Conservation (phyloP, 1,139 yeast species). For the Taiozyma onychis region DNA sequence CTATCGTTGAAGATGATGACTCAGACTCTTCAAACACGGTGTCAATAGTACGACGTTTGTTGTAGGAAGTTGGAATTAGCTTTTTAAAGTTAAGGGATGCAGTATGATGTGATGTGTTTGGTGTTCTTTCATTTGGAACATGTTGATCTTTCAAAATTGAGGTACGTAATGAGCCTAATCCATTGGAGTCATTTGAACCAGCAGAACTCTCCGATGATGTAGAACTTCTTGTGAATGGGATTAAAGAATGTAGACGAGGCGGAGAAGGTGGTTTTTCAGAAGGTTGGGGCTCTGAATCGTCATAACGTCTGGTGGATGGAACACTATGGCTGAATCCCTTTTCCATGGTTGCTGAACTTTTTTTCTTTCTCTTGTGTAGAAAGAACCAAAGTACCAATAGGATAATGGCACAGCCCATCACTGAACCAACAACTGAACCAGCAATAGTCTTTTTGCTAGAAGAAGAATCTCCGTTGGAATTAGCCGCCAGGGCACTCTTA, state of each 20-base stretch:
- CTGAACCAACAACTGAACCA: conserved; percentile 40
- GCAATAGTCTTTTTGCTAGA: conserved; percentile 32
- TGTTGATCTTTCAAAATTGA: conserved; percentile 13
- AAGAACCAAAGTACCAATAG: conserved; percentile 19
- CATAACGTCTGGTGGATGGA: conserved; percentile 18
- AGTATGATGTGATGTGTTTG: neutral
- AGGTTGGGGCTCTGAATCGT: conserved; percentile 1
- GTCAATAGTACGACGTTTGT: conserved; percentile 20
- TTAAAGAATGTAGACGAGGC: neutral
- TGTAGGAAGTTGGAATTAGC: conserved; percentile 1
- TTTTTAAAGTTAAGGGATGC: neutral
- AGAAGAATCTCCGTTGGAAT: neutral
- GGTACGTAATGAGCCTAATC: conserved; percentile 7
- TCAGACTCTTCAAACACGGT: conserved; percentile 26
- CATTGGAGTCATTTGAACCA: neutral
- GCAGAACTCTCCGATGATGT: neutral
- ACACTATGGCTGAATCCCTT: conserved; percentile 23
- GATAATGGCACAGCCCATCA: conserved; percentile 31
- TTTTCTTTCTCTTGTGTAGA: conserved; percentile 12
- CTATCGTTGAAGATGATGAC: conserved; percentile 3
- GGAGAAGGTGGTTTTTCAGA: neutral
- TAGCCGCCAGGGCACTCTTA: neutral
- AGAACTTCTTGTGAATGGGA: neutral
- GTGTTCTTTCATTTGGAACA: conserved; percentile 5
- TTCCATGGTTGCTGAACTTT: conserved; percentile 1